Conservation (phyloP, 129 eudicot species). For the Silybum marianum region DNA sequence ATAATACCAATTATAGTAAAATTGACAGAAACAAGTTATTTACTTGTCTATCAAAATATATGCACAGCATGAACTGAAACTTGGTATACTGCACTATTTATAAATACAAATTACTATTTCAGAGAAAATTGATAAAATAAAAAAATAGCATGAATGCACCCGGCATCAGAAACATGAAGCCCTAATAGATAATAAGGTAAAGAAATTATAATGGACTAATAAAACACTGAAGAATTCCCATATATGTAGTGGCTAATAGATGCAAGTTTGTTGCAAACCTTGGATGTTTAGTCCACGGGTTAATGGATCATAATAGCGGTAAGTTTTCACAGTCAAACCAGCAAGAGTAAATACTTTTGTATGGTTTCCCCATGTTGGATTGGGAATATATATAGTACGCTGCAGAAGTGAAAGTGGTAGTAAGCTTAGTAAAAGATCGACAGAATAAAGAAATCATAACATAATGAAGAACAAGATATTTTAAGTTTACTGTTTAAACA, state of each 20-base stretch:
- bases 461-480: background rate
- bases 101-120: background rate
- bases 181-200: background rate
- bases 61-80: background rate
- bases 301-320: constrained; percentile 87
- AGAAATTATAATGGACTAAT: background rate
- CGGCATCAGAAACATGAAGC: background rate
- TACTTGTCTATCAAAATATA: background rate
- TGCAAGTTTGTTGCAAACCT: constrained; percentile 45
- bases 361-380: constrained; percentile 98
- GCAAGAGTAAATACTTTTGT: constrained; percentile 71
- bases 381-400: constrained; percentile 76
- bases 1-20: background rate
- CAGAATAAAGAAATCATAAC: background rate
- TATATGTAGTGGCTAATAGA: constrained; percentile 4
- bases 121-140: background rate
- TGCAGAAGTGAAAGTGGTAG: constrained; percentile 29
- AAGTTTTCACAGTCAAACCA: constrained; percentile 74
- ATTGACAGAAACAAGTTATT: background rate
- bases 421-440: background rate
- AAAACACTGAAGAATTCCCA: background rate
- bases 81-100: background rate
- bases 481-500: background rate
- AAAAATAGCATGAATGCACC: background rate
- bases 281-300: constrained; percentile 86